Evolutionary conservation across 805 yeast species (phyloP).

Genomic region (Debaryomyces prosopidis): DNA sequence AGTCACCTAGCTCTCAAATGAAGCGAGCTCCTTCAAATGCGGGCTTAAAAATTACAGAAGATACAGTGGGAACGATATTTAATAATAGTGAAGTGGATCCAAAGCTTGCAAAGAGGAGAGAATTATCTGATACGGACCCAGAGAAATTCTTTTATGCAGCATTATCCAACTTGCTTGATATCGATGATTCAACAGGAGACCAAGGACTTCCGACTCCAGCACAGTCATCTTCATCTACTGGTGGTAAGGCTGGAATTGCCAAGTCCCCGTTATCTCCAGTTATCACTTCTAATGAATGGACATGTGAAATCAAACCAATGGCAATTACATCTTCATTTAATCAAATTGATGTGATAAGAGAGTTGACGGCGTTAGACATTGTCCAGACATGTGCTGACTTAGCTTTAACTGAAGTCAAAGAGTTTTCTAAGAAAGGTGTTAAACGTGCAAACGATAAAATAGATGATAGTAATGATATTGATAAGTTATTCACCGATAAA

Average conservation of each 20-base stretch:
- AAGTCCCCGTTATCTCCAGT: conserved; percentile 42
- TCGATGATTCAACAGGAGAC: conserved; percentile 30
- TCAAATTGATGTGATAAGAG: conserved; percentile 41
- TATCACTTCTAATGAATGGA: conserved; percentile 33
- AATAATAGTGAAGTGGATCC: conserved; percentile 33
- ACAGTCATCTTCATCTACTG: conserved; percentile 10
- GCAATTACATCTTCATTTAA: conserved; percentile 48
- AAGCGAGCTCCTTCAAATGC: conserved; percentile 7
- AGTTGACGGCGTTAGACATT: conserved; percentile 27
- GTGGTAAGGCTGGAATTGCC: conserved; percentile 5
- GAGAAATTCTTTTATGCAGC: conserved; percentile 51
- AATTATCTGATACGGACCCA: conserved; percentile 46
- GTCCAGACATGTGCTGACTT: conserved; percentile 22
- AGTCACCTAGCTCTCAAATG: conserved; percentile 29
- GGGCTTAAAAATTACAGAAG: conserved; percentile 3
- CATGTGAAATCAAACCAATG: conserved; percentile 45
- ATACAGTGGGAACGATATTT: conserved; percentile 24
- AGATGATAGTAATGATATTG: conserved; percentile 33
- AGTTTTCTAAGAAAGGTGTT: conserved; percentile 7
- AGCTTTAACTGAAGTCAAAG: conserved; percentile 7
- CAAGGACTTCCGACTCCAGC: conserved; percentile 14
- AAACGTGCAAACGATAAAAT: conserved; percentile 23
- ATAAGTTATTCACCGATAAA: conserved; percentile 37
- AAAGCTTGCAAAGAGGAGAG: conserved; percentile 46
- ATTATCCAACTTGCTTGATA: conserved; percentile 49